A percentile compares a stretch with the other conserved stretches of the same genome.
Evolutionary conservation across 768 basidiomycete genomes (phyloP).

Genomic region (Mycena sanguinolenta): DNA sequence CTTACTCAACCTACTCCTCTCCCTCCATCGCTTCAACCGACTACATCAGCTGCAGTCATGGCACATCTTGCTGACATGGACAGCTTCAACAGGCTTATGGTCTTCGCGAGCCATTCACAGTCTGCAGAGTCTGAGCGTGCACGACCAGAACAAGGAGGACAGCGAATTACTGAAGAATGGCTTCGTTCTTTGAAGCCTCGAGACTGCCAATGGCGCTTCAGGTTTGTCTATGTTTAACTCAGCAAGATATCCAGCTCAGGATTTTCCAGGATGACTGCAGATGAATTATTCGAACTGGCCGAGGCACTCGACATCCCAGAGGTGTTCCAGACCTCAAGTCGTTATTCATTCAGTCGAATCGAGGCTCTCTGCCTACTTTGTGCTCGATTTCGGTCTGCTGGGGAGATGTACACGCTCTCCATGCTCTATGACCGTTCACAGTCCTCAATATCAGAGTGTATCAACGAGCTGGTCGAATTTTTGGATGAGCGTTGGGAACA

Average conservation of each 20-base stretch:
- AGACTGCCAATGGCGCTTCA: constrained; percentile 17
- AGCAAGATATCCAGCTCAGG: too few species aligned
- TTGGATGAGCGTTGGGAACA: constrained; percentile 38
- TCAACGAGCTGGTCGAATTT: constrained; percentile 32
- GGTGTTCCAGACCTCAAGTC: constrained; percentile 1
- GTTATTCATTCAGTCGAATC: constrained; percentile 18
- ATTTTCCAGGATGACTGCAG: constrained; percentile 13
- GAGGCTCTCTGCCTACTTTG: constrained; percentile 35
- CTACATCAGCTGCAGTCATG: not conserved
- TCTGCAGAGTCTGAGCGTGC: too few species aligned
- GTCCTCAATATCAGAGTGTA: constrained; percentile 34
- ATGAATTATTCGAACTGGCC: constrained; percentile 15
- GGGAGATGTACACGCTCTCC: constrained; percentile 32
- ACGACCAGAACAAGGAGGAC: constrained; percentile 11
- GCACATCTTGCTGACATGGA: not conserved
- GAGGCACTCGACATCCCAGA: constrained; percentile 23
- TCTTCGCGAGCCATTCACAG: too few species aligned
- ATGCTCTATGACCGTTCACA: constrained; percentile 35
- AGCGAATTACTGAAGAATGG: constrained; percentile 32
- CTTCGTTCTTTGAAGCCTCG: constrained; percentile 13
- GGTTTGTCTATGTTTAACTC: constrained; percentile 1
- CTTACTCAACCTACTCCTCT: not conserved
- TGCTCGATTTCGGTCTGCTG: constrained; percentile 29
- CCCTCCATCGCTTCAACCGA: not conserved
- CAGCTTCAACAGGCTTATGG: not conserved